A percentile compares a stretch with the other conserved stretches of the same genome.
Evolutionary conservation across 176 grass and related monocot genomes (phyloP).

Genomic region (Carex parvula): DNA sequence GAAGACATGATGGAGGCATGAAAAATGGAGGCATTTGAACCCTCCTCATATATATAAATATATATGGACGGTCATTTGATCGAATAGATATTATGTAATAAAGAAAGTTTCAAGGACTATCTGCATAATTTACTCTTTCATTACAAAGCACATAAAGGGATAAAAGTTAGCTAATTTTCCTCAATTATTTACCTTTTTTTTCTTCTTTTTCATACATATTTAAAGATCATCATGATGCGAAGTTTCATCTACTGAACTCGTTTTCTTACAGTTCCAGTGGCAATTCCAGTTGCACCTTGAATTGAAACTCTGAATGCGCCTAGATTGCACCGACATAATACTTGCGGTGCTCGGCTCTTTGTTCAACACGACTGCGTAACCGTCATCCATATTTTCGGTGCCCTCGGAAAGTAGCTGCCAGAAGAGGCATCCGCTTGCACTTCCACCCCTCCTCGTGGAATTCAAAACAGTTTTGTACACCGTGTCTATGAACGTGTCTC

Average conservation of each 20-base stretch:
- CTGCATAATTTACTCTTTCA: not conserved
- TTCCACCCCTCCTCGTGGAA: constrained; percentile 44
- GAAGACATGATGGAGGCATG: too few species aligned
- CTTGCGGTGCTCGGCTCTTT: constrained; percentile 31
- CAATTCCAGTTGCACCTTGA: constrained; percentile 53
- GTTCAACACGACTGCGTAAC: constrained; percentile 48
- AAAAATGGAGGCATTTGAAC: too few species aligned
- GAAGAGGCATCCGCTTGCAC: constrained; percentile 46
- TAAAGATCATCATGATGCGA: not conserved
- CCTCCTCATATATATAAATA: too few species aligned
- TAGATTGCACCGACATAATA: constrained; percentile 54
- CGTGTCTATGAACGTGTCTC: constrained; percentile 42
- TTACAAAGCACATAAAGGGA: not conserved
- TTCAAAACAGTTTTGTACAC: constrained; percentile 42
- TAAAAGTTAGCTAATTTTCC: not conserved
- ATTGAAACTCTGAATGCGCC: constrained; percentile 42
- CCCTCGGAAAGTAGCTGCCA: constrained; percentile 69
- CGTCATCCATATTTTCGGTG: constrained; percentile 68
- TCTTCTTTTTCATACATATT: not conserved
- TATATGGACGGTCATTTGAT: too few species aligned
- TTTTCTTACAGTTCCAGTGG: constrained; percentile 55
- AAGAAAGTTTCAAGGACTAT: not conserved
- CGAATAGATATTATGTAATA: too few species aligned
- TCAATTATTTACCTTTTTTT: not conserved
- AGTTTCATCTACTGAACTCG: constrained; percentile 11